Base-by-base conservation (phyloP, 345 rosid species). In the Syzygium aromaticum region DNA sequence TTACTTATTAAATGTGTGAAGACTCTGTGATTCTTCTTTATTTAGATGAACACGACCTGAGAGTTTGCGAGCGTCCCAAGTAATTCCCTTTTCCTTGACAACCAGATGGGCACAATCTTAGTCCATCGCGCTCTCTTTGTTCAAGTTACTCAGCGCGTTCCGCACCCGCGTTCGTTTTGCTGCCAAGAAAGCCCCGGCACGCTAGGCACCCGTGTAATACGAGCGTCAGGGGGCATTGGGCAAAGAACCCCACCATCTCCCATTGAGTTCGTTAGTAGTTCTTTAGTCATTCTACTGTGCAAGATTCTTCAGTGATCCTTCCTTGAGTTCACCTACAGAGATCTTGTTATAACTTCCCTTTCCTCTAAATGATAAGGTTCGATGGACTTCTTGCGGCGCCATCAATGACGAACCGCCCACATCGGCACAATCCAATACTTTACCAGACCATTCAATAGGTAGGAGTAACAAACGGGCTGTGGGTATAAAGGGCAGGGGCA, bases 361-460 rank as follows among this genome's bases (percentile, higher is more conserved):
- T 67, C 6, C 23, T 30, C 78, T 67, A 67, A 67, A 67, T 30
- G 21, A 17, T 67, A 67, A 67, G 11, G 19, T 17, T 17, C 8
- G 3, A 22, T 8, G 3, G 23, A 67, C 23, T 67, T 67, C 43
- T 67, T 1, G 1, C 23, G 19, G 17, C 1, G 23, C 2, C 6
- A 8, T 28, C 11, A 7, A 5, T 1, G 9, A 2, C 10, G 3
- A 64, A 30, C 19, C 6, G 1, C 40, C 5, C 40, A 28, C 11
- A 2, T 64, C 11, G 17, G 5, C 17, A 3, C 19, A 7, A 28
- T 64, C 11, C 11, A 7, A 16, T 33, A 8, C 2, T 67, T 30
- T 6, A 67, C 2, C 6, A 0, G 5, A 33, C 11, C 1, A 0
- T 38, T 17, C 46, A 30, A 1, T 33, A 0, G 0, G 3, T 30